Percentiles rank a stretch among this genome's conserved stretches.
Conservation (phyloP, 2,329 filamentous ascomycete genomes). For the Exophiala calicioides region DNA sequence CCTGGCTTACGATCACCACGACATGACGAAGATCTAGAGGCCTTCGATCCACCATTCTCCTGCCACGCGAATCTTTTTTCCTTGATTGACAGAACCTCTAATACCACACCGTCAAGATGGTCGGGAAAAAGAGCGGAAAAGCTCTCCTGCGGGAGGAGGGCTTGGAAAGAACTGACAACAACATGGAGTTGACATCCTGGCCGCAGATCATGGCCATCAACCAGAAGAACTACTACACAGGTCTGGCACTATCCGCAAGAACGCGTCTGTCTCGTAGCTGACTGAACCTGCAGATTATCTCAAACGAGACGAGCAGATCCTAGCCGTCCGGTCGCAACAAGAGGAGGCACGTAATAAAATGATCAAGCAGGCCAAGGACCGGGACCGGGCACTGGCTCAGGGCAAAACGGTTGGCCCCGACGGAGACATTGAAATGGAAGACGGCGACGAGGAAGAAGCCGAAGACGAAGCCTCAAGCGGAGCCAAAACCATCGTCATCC, state of each 20-base stretch:
- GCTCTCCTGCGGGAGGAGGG: constrained; percentile 43
- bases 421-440: constrained; percentile 61
- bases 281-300: constrained; percentile 81
- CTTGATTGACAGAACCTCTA: no score
- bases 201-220: constrained; percentile 92
- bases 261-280: constrained; percentile 78
- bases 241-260: constrained; percentile 1
- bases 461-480: constrained; percentile 67
- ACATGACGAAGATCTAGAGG: no score
- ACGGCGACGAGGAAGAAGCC: constrained; percentile 55
- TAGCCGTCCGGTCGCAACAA: constrained; percentile 82
- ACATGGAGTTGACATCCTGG: constrained; percentile 94
- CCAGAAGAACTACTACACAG: constrained; percentile 98
- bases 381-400: constrained; percentile 80
- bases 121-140: constrained; percentile 68
- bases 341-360: constrained; percentile 83
- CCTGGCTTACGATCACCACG: no score
- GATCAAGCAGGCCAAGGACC: constrained; percentile 82
- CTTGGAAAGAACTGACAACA: constrained; percentile 95
- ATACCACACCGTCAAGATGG: constrained; percentile 53
- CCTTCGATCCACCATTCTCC: no score
- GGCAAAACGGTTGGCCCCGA: constrained; percentile 53
- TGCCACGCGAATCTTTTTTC: no score
- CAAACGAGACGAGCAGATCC: constrained; percentile 94
- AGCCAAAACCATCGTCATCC: constrained; percentile 91